Evolutionary conservation across 345 rosid genomes (phyloP).

Genomic region (Populus pruinosa): DNA sequence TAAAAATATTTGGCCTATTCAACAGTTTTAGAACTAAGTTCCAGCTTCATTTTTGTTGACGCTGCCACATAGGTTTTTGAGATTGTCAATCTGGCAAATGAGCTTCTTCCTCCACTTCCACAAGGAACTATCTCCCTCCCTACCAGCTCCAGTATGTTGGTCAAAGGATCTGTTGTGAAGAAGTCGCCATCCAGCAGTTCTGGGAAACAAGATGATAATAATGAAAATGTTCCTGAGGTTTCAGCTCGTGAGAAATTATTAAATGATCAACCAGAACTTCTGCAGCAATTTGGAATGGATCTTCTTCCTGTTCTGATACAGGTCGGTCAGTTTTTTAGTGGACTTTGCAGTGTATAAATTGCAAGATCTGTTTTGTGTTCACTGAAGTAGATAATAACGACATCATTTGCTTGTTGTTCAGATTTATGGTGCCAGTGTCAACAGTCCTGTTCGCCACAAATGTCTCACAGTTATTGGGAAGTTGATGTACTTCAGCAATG

Average conservation of each 20-base stretch:
- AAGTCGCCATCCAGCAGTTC: slow-evolving; percentile 65
- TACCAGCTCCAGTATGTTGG: slow-evolving; percentile 56
- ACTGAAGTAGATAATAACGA: slow-evolving; percentile 13
- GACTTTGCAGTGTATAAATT: not conserved
- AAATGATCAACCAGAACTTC: slow-evolving; percentile 84
- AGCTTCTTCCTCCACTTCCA: slow-evolving; percentile 96
- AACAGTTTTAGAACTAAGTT: not conserved
- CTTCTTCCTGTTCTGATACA: slow-evolving; percentile 95
- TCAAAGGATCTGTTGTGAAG: slow-evolving; percentile 66
- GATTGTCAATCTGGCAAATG: slow-evolving; percentile 97
- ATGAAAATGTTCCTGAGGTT: slow-evolving; percentile 48
- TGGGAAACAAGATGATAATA: slow-evolving; percentile 60
- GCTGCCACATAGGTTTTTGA: slow-evolving; percentile 70
- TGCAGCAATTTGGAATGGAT: slow-evolving; percentile 93
- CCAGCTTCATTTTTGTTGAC: not conserved
- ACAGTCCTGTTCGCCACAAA: slow-evolving; percentile 87
- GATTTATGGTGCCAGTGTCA: slow-evolving; percentile 98
- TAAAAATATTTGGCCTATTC: not conserved
- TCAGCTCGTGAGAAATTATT: slow-evolving; percentile 84
- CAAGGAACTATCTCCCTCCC: slow-evolving; percentile 92
- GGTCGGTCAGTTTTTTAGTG: slow-evolving; percentile 56
- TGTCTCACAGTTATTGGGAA: slow-evolving; percentile 95
- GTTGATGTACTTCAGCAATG: slow-evolving; percentile 84
- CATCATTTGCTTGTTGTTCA: slow-evolving; percentile 36
- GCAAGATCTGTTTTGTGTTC: not conserved